Conservation (phyloP, 306 rosid genomes). For the Potentilla sterilis region DNA sequence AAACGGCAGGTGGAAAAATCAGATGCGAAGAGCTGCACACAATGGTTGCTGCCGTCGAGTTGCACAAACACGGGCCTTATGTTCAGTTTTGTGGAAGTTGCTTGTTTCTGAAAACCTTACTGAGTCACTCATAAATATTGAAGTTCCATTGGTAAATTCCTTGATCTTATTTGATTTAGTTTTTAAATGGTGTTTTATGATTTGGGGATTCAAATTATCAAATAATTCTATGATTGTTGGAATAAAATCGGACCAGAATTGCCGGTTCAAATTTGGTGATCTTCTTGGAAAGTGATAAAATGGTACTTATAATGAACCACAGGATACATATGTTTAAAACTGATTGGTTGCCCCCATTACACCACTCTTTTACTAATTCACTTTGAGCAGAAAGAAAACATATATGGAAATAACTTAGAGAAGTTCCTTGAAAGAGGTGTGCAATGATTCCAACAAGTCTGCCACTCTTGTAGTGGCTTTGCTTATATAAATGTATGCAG, state of each 20-base stretch:
- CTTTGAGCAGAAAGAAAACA: not conserved
- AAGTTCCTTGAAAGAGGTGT: not conserved
- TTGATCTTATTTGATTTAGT: not conserved
- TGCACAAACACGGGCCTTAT: slow-evolving; percentile 82
- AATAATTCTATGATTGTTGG: not conserved
- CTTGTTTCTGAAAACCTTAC: slow-evolving; percentile 76
- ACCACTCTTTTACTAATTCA: not conserved
- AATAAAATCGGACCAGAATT: not conserved
- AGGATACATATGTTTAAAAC: not conserved
- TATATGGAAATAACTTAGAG: not conserved
- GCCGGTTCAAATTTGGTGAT: not conserved
- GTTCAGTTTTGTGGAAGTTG: slow-evolving; percentile 88
- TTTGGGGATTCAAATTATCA: not conserved
- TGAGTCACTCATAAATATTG: slow-evolving; percentile 66
- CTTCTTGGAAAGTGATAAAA: not conserved
- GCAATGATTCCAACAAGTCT: not conserved
- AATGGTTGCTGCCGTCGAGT: slow-evolving; percentile 96
- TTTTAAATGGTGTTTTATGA: not conserved
- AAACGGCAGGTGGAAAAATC: slow-evolving; percentile 93
- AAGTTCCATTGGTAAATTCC: slow-evolving; percentile 71
- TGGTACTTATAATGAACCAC: not conserved
- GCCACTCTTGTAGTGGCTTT: not conserved
- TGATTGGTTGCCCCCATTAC: not conserved
- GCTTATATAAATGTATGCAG: not conserved
- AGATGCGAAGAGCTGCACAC: slow-evolving; percentile 93